Percentiles rank a stretch among this genome's conserved stretches.
Evolutionary conservation across 495 filamentous ascomycete genomes (phyloP).

Genomic region (Antarctomyces pellizariae): DNA sequence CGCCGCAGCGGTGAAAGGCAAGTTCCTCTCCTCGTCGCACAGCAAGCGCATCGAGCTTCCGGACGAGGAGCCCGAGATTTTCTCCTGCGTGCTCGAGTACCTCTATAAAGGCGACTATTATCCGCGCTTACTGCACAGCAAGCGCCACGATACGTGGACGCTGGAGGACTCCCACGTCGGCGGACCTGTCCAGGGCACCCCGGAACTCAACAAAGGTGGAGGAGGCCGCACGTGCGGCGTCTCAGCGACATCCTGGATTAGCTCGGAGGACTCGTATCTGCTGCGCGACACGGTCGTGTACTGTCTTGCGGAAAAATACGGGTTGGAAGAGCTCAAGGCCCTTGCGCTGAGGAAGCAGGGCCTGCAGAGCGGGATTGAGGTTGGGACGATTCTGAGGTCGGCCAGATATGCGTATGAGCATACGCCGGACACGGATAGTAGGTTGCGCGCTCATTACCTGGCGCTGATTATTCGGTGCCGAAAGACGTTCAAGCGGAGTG

Average conservation of each 20-base stretch:
- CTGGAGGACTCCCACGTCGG: slow-evolving; percentile 41
- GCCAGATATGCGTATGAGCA: slow-evolving; percentile 86
- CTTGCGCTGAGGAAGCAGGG: slow-evolving; percentile 84
- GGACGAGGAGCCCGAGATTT: slow-evolving; percentile 69
- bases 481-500: slow-evolving; percentile 85
- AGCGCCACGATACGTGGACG: slow-evolving; percentile 41
- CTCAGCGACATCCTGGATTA: too few relatives aligned
- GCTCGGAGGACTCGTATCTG: slow-evolving; percentile 44
- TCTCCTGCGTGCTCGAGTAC: slow-evolving; percentile 78
- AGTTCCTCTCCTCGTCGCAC: slow-evolving; percentile 33
- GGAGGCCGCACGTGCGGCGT: slow-evolving; percentile 30
- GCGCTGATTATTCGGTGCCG: slow-evolving; percentile 83
- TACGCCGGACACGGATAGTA: slow-evolving; percentile 74
- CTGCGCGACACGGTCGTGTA: slow-evolving; percentile 82
- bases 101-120: slow-evolving; percentile 92
- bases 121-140: slow-evolving; percentile 47
- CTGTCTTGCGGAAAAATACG: slow-evolving; percentile 70
- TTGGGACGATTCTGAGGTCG: slow-evolving; percentile 67
- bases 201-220: slow-evolving; percentile 25
- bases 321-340: slow-evolving; percentile 65
- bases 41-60: slow-evolving; percentile 54
- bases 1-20: slow-evolving; percentile 30
- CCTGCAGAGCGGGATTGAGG: slow-evolving; percentile 61
- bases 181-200: slow-evolving; percentile 47
- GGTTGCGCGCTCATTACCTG: slow-evolving; percentile 81